These are phyloP conservation scores for Alternaria arbusti DNA, from an alignment of 2,329 filamentous ascomycete genomes.

Conservation along the genomic window DNA sequence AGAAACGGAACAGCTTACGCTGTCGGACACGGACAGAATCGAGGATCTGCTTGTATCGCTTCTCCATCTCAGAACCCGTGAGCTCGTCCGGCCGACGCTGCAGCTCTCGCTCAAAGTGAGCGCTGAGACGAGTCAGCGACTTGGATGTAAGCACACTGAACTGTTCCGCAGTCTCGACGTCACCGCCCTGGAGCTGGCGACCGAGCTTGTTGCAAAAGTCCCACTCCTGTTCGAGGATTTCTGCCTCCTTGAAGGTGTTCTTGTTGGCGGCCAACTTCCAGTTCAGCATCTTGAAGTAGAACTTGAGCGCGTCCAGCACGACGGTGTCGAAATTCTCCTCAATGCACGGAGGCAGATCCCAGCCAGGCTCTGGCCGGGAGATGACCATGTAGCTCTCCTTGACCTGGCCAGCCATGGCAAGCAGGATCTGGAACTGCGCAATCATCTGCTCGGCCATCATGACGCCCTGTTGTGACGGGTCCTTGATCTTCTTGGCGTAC, in stretches of 20 bases:
- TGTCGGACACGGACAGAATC: constrained; percentile 96
- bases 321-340: constrained; percentile 95
- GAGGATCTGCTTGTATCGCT: constrained; percentile 92
- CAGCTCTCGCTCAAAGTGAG: constrained; percentile 90
- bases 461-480: constrained; percentile 86
- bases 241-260: constrained; percentile 98
- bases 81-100: constrained; percentile 84
- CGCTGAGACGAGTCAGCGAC: constrained; percentile 83
- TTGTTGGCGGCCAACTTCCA: constrained; percentile 98
- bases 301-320: constrained; percentile 90
- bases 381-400: constrained; percentile 87
- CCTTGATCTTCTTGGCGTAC: constrained; percentile 94
- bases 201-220: constrained; percentile 95
- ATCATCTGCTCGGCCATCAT: constrained; percentile 99
- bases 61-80: constrained; percentile 83
- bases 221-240: constrained; percentile 97
- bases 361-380: constrained; percentile 85
- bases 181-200: constrained; percentile 86
- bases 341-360: constrained; percentile 94
- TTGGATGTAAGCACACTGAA: constrained; percentile 94
- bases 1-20: constrained; percentile 95
- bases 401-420: constrained; percentile 89
- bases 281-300: constrained; percentile 98
- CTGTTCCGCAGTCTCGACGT: constrained; percentile 96
- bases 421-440: constrained; percentile 88